Conservation (phyloP, 2,329 filamentous ascomycete species). For the Exophiala calicioides region DNA sequence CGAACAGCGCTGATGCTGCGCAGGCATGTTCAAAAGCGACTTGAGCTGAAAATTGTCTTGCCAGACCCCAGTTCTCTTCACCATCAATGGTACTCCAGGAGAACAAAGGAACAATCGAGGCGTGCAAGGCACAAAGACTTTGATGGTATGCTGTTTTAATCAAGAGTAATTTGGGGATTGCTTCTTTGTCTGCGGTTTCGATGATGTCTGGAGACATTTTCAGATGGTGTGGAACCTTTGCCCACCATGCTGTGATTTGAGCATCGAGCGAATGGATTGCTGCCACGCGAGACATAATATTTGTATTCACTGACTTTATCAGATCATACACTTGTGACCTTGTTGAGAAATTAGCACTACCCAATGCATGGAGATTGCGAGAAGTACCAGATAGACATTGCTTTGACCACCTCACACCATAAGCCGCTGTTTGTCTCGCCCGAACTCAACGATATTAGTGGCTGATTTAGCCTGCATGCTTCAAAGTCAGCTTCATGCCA, state of each 20-base stretch:
- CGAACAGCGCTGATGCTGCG: conserved; percentile 9
- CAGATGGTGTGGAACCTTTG: background rate
- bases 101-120: conserved; percentile 15
- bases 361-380: background rate
- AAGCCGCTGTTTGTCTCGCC: conserved; percentile 9
- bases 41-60: conserved; percentile 13
- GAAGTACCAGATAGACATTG: conserved; percentile 12
- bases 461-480: background rate
- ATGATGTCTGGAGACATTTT: background rate
- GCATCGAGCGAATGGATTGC: conserved; percentile 9
- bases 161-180: conserved; percentile 1
- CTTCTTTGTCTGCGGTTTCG: background rate
- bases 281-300: too few relatives aligned
- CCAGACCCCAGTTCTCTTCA: too few relatives aligned
- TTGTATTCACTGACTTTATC: too few relatives aligned
- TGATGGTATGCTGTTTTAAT: conserved; percentile 11
- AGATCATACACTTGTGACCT: too few relatives aligned
- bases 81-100: too few relatives aligned
- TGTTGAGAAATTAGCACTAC: background rate
- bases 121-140: conserved; percentile 8
- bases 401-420: conserved; percentile 14
- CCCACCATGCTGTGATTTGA: conserved; percentile 9
- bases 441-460: conserved; percentile 4
- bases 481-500: conserved; percentile 17
- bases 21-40: conserved; percentile 10